These are phyloP conservation scores for Pseudonitzschia pungens DNA, from an alignment of 108 stramenopile species.

Conservation along the genomic window DNA sequence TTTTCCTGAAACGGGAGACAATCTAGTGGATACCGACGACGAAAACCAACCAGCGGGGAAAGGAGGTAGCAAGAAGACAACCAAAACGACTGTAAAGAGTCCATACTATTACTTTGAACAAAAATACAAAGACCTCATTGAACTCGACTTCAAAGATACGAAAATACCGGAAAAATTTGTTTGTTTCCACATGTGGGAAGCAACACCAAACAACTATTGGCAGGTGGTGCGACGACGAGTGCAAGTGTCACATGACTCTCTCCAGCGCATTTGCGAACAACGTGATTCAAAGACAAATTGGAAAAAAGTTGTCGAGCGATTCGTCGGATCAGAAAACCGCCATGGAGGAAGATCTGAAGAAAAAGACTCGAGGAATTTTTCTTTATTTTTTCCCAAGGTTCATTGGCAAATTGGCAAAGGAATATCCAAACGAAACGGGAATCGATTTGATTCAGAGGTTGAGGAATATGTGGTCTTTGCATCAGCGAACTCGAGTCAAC, in stretches of 20 bases:
- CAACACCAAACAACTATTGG: conserved; percentile 10
- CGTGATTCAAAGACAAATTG: conserved; percentile 11
- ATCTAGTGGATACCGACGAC: neutral
- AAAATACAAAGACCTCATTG: neutral
- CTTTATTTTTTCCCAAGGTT: conserved; percentile 22
- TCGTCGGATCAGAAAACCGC: neutral
- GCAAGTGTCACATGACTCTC: conserved; percentile 11
- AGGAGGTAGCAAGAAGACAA: neutral
- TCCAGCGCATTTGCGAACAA: neutral
- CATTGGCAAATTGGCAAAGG: conserved; percentile 12
- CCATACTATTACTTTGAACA: conserved; percentile 2
- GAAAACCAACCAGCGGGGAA: neutral
- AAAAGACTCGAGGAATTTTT: conserved; percentile 12
- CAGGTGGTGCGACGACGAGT: conserved; percentile 16
- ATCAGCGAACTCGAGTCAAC: conserved; percentile 8
- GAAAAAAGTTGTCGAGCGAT: neutral
- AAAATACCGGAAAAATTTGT: conserved; percentile 1
- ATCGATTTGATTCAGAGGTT: conserved; percentile 12
- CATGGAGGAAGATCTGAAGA: neutral
- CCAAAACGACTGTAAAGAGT: neutral
- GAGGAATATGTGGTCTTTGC: conserved; percentile 22
- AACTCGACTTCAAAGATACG: conserved; percentile 16
- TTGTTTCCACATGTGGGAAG: conserved; percentile 23
- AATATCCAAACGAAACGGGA: conserved; percentile 21
- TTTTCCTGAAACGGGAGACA: too few species aligned